Evolutionary conservation across 768 basidiomycete genomes (phyloP).

Genomic region (Suillus plorans): DNA sequence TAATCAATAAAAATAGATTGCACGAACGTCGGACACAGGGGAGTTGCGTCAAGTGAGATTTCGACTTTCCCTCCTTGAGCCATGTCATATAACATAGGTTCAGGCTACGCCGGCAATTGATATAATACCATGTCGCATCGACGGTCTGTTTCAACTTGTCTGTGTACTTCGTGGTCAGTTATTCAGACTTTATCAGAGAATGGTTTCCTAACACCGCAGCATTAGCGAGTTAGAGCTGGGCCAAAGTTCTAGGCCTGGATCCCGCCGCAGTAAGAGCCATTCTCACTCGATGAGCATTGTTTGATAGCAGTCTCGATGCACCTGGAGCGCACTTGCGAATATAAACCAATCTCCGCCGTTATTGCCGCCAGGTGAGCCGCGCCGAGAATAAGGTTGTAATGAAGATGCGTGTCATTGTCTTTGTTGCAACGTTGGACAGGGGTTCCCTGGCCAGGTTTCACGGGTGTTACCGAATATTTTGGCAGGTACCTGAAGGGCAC

Average conservation of each 20-base stretch:
- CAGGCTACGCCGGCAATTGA: background rate
- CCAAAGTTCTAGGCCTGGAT: conserved; percentile 19
- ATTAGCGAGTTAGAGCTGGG: conserved; percentile 20
- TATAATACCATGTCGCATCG: conserved; percentile 21
- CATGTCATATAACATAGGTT: background rate
- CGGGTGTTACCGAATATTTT: background rate
- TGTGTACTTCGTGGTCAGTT: conserved; percentile 7
- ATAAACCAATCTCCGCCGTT: conserved; percentile 20
- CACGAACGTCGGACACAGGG: background rate
- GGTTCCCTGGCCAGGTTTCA: background rate
- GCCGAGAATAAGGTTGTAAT: conserved; percentile 22
- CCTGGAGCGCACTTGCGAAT: background rate
- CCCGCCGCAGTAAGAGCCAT: conserved; percentile 18
- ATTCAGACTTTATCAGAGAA: background rate
- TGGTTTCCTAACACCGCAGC: background rate
- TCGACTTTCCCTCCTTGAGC: background rate
- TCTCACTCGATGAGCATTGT: conserved; percentile 13
- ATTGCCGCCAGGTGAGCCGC: conserved; percentile 18
- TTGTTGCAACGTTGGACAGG: background rate
- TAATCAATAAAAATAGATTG: background rate
- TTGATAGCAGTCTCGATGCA: conserved; percentile 4
- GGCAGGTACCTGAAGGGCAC: background rate
- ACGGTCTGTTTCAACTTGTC: conserved; percentile 18
- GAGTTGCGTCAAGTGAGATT: background rate
- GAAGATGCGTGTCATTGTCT: background rate